Evolutionary conservation across 306 rosid genomes (phyloP).

Genomic region (Prinsepia uniflora): DNA sequence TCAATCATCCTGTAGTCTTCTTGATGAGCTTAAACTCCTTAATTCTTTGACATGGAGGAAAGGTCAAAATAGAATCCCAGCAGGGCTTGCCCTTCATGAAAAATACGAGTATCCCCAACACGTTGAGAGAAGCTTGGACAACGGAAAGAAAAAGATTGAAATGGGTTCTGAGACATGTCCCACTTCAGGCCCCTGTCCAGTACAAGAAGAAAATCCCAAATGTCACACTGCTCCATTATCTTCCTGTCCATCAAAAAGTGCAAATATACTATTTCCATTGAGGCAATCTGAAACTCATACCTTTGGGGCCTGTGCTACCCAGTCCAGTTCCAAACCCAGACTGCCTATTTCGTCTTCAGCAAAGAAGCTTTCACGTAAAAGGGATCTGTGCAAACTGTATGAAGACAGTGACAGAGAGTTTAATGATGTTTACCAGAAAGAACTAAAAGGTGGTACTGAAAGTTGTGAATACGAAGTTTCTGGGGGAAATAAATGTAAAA

Average conservation of each 20-base stretch:
- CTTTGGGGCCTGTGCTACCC: constrained; percentile 19
- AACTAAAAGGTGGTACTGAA: constrained; percentile 27
- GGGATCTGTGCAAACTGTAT: constrained; percentile 23
- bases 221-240: constrained; percentile 17
- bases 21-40: constrained; percentile 54
- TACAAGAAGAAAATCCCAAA: constrained; percentile 23
- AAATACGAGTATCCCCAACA: constrained; percentile 28
- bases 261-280: constrained; percentile 23
- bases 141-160: constrained; percentile 37
- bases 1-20: constrained; percentile 45
- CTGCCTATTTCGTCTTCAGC: constrained; percentile 20
- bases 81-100: constrained; percentile 20
- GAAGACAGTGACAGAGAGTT: constrained; percentile 11
- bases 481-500: constrained; percentile 38
- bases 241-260: constrained; percentile 26
- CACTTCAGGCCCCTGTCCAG: constrained; percentile 27
- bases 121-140: constrained; percentile 27
- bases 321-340: constrained; percentile 16
- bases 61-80: constrained; percentile 31
- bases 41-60: constrained; percentile 59
- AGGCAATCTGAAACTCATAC: constrained; percentile 20
- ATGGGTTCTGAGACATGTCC: constrained; percentile 22
- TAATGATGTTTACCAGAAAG: constrained; percentile 27
- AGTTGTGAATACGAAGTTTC: constrained; percentile 32
- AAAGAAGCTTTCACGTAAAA: constrained; percentile 34